Conservation (phyloP, 2,329 filamentous ascomycete genomes). For the Colletotrichum simmondsii region DNA sequence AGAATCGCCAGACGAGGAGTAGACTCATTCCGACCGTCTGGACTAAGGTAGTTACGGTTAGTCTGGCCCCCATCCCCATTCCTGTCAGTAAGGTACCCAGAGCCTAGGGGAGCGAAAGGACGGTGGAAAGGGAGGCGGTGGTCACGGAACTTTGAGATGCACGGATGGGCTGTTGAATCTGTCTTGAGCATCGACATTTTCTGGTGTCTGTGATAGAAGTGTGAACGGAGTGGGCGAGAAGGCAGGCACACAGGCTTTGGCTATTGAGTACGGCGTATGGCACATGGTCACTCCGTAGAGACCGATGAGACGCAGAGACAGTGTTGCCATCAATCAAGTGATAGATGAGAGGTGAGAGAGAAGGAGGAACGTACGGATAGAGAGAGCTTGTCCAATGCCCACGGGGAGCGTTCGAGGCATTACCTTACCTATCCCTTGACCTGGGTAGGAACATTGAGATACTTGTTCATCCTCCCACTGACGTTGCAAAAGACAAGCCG, state of each 20-base stretch:
- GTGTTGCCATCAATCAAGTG: not conserved
- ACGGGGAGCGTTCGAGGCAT: not conserved
- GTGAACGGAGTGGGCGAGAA: not conserved
- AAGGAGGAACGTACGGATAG: not conserved
- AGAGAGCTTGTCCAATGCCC: not conserved
- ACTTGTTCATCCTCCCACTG: not conserved
- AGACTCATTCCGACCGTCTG: slow-evolving; percentile 22
- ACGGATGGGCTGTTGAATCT: not conserved
- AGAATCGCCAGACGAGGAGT: slow-evolving; percentile 17
- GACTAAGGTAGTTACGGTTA: not conserved
- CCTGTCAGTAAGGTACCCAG: not conserved
- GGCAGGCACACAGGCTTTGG: not conserved
- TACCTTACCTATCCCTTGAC: not conserved
- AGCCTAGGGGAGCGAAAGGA: not conserved
- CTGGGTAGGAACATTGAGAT: slow-evolving; percentile 1
- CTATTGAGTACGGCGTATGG: not conserved
- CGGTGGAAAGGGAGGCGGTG: not conserved
- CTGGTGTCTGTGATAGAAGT: too few relatives aligned
- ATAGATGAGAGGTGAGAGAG: not conserved
- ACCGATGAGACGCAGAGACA: not conserved
- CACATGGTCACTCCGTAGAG: not conserved
- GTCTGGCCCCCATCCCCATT: slow-evolving; percentile 6
- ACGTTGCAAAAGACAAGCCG: not conserved
- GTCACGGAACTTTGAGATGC: not conserved
- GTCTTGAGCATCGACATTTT: too few relatives aligned